A percentile compares a stretch with the other conserved stretches of the same genome.
Evolutionary conservation across 805 yeast genomes (phyloP).

Genomic region (Candida railenensis): DNA sequence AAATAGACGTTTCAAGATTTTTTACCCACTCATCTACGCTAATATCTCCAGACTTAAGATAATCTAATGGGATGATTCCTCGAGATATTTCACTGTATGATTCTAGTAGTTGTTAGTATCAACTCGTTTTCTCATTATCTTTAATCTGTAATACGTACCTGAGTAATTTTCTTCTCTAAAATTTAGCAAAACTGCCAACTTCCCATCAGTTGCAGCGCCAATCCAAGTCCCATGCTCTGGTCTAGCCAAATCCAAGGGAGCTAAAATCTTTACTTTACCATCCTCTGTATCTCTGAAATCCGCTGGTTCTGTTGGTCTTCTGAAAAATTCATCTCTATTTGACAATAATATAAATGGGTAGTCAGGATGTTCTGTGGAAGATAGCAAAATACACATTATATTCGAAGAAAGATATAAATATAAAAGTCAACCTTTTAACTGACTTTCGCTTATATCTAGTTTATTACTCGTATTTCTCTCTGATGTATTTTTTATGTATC

Average conservation of each 20-base stretch:
- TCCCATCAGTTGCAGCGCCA: conserved; percentile 61
- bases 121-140: neutral
- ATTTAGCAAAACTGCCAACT: conserved; percentile 74
- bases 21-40: conserved; percentile 47
- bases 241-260: conserved; percentile 75
- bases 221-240: conserved; percentile 90
- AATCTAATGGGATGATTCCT: conserved; percentile 50
- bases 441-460: too few species aligned
- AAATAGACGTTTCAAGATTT: conserved; percentile 17
- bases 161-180: conserved; percentile 49
- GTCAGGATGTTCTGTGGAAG: conserved; percentile 66
- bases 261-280: conserved; percentile 38
- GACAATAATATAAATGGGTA: conserved; percentile 76
- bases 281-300: conserved; percentile 28
- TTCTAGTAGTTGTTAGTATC: conserved; percentile 13
- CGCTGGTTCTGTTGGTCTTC: conserved; percentile 69
- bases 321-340: conserved; percentile 84
- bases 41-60: conserved; percentile 31
- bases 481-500: too few species aligned
- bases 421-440: too few species aligned
- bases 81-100: conserved; percentile 43
- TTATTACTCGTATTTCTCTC: too few species aligned
- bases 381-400: conserved; percentile 75
- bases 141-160: conserved; percentile 12
- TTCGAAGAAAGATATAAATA: neutral